phyloP scores from a whole-genome alignment of 1,284 basidiomycete species.

The Apiotrichum gamsii region DNA sequence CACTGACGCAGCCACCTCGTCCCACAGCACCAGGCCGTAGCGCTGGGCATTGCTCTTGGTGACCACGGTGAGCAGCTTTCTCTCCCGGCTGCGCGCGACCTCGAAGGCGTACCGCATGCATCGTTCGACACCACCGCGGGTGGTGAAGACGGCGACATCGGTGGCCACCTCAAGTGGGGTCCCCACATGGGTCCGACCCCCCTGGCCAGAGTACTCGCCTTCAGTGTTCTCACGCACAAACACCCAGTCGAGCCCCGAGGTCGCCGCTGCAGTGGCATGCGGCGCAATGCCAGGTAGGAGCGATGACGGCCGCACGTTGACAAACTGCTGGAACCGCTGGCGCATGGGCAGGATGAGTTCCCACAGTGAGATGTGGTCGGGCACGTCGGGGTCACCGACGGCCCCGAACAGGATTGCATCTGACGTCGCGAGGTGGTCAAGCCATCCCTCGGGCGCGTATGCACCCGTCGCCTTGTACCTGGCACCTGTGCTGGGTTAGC shows the following conservation, averaged over 20 bases:
- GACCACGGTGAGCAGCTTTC: conserved; percentile 54
- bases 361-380: conserved; percentile 56
- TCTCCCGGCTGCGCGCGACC: conserved; percentile 49
- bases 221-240: conserved; percentile 56
- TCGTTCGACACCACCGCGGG: conserved; percentile 51
- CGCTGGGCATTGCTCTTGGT: conserved; percentile 97
- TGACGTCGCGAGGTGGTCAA: conserved; percentile 39
- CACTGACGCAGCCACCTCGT: conserved; percentile 79
- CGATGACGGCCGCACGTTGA: conserved; percentile 54
- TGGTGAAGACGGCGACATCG: conserved; percentile 52
- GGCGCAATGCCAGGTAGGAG: conserved; percentile 53
- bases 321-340: conserved; percentile 55
- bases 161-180: conserved; percentile 30
- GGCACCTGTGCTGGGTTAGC: conserved; percentile 42
- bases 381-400: conserved; percentile 49
- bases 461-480: conserved; percentile 42
- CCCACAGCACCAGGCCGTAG: conserved; percentile 78
- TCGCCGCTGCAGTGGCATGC: conserved; percentile 43
- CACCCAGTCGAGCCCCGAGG: conserved; percentile 54
- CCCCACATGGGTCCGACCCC: conserved; percentile 48
- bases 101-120: conserved; percentile 56
- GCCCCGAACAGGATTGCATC: conserved; percentile 49
- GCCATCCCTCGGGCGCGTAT: conserved; percentile 47
- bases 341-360: conserved; percentile 53
- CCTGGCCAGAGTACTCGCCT: conserved; percentile 55